Evolutionary conservation across 257 asterid genomes (phyloP), one percentile per base, ranked within the genome.

Genomic region (Penstemon barbatus): DNA sequence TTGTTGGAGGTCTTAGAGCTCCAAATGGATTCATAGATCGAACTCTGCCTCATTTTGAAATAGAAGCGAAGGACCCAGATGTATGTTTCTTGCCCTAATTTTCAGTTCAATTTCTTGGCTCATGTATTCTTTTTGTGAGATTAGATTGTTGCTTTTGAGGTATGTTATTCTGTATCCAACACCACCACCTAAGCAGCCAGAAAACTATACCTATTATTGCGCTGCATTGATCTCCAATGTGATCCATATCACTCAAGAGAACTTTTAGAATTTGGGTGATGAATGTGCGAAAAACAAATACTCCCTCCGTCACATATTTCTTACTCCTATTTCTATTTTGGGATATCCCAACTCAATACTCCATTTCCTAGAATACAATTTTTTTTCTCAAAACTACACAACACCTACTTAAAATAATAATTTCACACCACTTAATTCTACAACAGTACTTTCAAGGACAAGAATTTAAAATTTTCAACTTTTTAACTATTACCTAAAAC

Each of bases 11-110:
- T 46, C 90, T 73, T 56, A 86, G 99, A 75, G 96, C 99, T 73
- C 97, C 99, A 60, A 86, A 93, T 75, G 99, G 99, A 73, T 93
- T 93, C 77, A 77, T 93, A 53, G 92, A 88, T 79, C 90, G 99
- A 70, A 90, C 96, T 38, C 87, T 93, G 77, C 99, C 99, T 63
- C 99, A 93, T 83, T 93, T 93, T 78, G 86, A 81, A 57, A 84
- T 70, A 80, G 85, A 78, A 37, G 94, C 97, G 41, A 91, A 83
- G 83, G 91, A 82, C 79, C 99, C 99, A 15, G 83, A 84, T 84
- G 99, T 93, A 83, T 71, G 85, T 58, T 41, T 13, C 53, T 25
- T 57, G n/a, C 50, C 63, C 45, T 36, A 18, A 48, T 63, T 10
- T 44, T 54, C 57, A 42, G 44, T 54, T 54, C 61, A 18, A 60